Evolutionary conservation across 1,284 basidiomycete genomes (phyloP), one percentile per base, ranked within the genome.

Genomic region (Ganoderma multipileum): DNA sequence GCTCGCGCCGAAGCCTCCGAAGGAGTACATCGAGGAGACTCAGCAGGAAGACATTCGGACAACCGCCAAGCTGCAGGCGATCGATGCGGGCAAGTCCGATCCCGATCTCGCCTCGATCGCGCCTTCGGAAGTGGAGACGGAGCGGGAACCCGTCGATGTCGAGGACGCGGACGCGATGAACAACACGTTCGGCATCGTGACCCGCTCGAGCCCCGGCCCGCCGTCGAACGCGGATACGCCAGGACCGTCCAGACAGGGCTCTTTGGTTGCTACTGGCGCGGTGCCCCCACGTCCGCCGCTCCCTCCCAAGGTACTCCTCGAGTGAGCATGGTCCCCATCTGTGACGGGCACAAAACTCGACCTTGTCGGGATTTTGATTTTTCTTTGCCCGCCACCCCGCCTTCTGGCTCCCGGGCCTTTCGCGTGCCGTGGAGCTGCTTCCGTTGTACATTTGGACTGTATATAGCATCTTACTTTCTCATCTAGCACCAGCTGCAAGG

Each of bases 21-120:
- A 79, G 9, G 87, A 91, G 63, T 94, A 94, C 76, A 93, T 94
- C 69, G 86, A 90, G 71, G 90, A 94, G 79, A 94, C 92, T 36
- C 87, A 87, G 70, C 88, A 89, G 71, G 91, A 90, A 72, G 90
- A 94, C 73, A 81, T 84, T 28, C 85, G 89, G 11, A 76, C 76
- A 18, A 74, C 77, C 18, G 78, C 79, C 33, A 74, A 77, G 68
- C 71, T 79, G 52, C 68, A 76, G 64, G 76, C 76, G 28, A 76
- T 78, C 50, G 78, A 79, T 71, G 71, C 72, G 28, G 64, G 66
- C 20, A 66, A 64, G 59, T 68, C 44, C 9, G 69, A 70, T 39
- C 65, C 72, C n/a, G 63, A 69, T 52, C 69, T 70, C 50, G 66
- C 65, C 12, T 62, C 68, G 50, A 52, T 67, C 39, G 63, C 55